Conservation (phyloP, 1,139 yeast genomes). For the Sugiyamaella pinicola region DNA sequence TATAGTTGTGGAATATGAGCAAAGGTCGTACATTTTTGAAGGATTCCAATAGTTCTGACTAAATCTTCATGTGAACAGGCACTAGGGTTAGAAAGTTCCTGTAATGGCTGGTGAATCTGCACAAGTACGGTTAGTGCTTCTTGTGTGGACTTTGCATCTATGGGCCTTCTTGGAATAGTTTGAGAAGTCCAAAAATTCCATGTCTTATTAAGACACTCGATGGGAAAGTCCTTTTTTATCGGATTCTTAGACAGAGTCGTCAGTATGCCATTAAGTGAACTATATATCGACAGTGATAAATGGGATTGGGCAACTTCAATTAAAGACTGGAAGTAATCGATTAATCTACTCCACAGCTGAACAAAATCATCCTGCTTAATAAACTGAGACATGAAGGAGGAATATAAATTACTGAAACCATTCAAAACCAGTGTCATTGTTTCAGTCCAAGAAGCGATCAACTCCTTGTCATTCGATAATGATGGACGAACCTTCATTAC, state of each 20-base stretch:
- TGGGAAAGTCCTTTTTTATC: constrained; percentile 35
- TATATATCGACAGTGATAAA: constrained; percentile 55
- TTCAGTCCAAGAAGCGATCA: constrained; percentile 50
- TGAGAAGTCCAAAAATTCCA: constrained; percentile 68
- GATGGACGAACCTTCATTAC: constrained; percentile 39
- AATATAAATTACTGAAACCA: constrained; percentile 59
- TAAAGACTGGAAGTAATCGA: constrained; percentile 51
- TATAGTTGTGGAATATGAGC: constrained; percentile 38
- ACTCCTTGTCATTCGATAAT: not conserved
- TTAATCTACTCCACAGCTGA: constrained; percentile 54
- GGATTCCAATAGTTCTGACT: constrained; percentile 27
- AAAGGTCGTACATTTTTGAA: constrained; percentile 34
- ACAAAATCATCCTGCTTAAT: constrained; percentile 34
- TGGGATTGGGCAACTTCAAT: constrained; percentile 49
- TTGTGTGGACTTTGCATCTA: constrained; percentile 35
- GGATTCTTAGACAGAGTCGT: constrained; percentile 36
- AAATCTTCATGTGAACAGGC: constrained; percentile 25
- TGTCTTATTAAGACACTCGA: constrained; percentile 47
- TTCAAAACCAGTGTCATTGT: constrained; percentile 58
- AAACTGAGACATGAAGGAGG: constrained; percentile 48
- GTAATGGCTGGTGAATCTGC: constrained; percentile 34
- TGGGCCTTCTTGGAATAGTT: constrained; percentile 41
- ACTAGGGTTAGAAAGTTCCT: constrained; percentile 24
- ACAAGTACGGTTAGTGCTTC: constrained; percentile 38
- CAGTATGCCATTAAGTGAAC: constrained; percentile 54